Evolutionary conservation across 2,329 filamentous ascomycete genomes (phyloP).

Genomic region (Tolypocladium tropicale): DNA sequence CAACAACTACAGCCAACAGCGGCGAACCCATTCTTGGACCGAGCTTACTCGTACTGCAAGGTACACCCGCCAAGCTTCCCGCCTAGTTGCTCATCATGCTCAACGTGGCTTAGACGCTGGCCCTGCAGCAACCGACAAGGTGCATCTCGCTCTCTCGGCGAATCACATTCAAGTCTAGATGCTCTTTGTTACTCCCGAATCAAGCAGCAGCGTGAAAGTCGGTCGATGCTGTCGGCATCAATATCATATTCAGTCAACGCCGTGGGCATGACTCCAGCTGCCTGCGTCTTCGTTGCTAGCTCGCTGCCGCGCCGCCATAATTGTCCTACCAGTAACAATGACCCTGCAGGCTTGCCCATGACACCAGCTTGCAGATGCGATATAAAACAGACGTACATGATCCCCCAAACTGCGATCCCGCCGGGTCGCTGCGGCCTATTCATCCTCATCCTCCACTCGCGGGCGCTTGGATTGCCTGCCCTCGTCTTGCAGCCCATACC

Average conservation of each 20-base stretch:
- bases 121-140: no score
- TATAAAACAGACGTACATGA: no score
- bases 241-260: background rate
- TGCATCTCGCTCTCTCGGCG: background rate
- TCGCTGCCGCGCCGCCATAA: background rate
- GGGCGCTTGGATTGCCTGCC: conserved; percentile 59
- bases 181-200: background rate
- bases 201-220: background rate
- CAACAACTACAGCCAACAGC: no score
- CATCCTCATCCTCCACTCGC: conserved; percentile 57
- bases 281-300: background rate
- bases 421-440: background rate
- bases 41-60: no score
- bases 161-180: background rate
- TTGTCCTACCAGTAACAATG: background rate
- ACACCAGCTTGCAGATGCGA: background rate
- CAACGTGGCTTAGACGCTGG: no score
- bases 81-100: no score
- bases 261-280: background rate
- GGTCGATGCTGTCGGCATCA: background rate
- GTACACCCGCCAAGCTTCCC: no score
- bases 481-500: conserved; percentile 64
- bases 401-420: background rate
- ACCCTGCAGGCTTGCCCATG: background rate
- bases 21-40: no score